Percentiles rank a stretch among this genome's conserved stretches.
These are phyloP conservation scores for Psilocybe azurescens DNA, from an alignment of 768 basidiomycete genomes.

Conservation along the genomic window DNA sequence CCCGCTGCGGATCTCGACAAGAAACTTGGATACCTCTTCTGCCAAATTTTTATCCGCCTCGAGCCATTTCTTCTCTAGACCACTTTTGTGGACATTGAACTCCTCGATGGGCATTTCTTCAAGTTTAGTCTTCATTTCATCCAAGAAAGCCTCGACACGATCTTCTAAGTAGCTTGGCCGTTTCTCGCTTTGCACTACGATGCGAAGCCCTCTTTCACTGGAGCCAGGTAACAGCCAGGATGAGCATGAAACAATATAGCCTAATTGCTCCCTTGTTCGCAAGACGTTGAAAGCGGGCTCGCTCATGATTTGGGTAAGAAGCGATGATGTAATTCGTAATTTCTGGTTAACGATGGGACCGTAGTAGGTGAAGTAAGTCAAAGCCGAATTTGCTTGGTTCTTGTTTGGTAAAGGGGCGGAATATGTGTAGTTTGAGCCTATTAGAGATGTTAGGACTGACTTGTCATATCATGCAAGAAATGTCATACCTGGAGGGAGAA, in stretches of 20 bases:
- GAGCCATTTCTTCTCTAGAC: constrained; percentile 80
- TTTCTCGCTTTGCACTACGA: constrained; percentile 90
- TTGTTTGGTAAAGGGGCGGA: constrained; percentile 74
- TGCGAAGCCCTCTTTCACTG: constrained; percentile 75
- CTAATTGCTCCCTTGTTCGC: constrained; percentile 94
- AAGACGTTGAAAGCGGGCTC: constrained; percentile 93
- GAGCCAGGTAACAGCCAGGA: constrained; percentile 64
- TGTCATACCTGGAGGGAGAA: constrained; percentile 69
- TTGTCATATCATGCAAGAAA: neutral
- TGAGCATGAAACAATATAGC: constrained; percentile 83
- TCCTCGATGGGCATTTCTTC: constrained; percentile 72
- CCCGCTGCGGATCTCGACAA: constrained; percentile 74
- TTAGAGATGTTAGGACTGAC: neutral
- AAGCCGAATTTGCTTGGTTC: constrained; percentile 84
- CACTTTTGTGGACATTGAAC: constrained; percentile 78
- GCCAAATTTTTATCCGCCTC: constrained; percentile 89
- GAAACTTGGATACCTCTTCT: constrained; percentile 78
- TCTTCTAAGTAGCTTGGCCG: constrained; percentile 80
- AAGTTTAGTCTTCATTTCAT: constrained; percentile 70
- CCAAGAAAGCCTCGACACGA: constrained; percentile 89
- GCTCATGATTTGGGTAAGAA: constrained; percentile 84
- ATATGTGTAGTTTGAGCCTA: constrained; percentile 77
- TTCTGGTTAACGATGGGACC: constrained; percentile 70
- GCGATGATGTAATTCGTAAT: constrained; percentile 66
- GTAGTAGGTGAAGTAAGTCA: constrained; percentile 86